phyloP scores from a whole-genome alignment of 345 rosid genomes.

The Lagerstroemia speciosa region DNA sequence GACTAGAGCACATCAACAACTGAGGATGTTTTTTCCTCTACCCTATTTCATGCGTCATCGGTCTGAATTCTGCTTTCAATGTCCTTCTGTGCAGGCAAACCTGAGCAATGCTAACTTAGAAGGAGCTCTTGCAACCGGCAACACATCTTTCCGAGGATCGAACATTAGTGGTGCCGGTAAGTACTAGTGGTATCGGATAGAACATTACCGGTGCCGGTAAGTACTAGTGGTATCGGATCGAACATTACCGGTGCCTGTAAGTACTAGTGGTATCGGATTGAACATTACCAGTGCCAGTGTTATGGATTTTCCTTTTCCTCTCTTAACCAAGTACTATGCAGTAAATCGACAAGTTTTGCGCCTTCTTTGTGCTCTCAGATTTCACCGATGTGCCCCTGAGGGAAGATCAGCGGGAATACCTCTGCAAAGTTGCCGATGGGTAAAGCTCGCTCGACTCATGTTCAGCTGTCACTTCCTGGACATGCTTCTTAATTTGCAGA shows the following conservation, averaged over 20 bases:
- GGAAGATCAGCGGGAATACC: slow-evolving; percentile 80
- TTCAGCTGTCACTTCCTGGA: background rate
- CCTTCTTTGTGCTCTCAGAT: slow-evolving; percentile 30
- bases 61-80: background rate
- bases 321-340: background rate
- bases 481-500: background rate
- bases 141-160: slow-evolving; percentile 93
- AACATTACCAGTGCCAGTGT: slow-evolving; percentile 71
- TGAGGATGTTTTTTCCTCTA: too few relatives aligned
- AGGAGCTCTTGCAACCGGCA: slow-evolving; percentile 86
- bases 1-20: too few relatives aligned
- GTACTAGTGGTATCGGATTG: too few relatives aligned
- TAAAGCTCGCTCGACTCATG: slow-evolving; percentile 15
- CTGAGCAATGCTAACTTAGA: slow-evolving; percentile 84
- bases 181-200: too few relatives aligned
- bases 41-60: background rate
- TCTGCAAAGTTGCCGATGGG: slow-evolving; percentile 89
- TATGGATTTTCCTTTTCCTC: background rate
- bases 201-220: slow-evolving; percentile 80
- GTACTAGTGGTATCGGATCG: too few relatives aligned
- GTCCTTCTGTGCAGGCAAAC: slow-evolving; percentile 50
- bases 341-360: background rate
- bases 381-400: slow-evolving; percentile 92
- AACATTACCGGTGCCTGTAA: slow-evolving; percentile 80
- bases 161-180: slow-evolving; percentile 80